phyloP scores from a whole-genome alignment of 352 stramenopile species.

The Globisporangium takayamanum region DNA sequence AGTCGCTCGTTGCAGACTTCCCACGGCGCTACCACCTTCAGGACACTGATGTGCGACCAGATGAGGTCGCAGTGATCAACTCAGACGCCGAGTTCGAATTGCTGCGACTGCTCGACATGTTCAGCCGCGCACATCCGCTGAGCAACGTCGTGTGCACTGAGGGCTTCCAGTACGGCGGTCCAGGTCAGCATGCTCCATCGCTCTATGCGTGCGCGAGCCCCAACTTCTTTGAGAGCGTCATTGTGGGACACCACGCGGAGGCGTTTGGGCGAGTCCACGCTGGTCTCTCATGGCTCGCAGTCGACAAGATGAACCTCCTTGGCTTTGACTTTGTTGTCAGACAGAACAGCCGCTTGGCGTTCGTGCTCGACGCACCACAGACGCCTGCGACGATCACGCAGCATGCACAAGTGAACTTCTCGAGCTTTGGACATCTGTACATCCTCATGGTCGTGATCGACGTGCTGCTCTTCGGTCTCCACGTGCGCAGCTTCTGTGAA shows the following conservation, averaged over 20 bases:
- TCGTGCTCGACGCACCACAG: conserved; percentile 15
- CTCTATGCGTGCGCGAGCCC: conserved; percentile 42
- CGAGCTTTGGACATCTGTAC: conserved; percentile 49
- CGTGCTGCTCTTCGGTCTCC: conserved; percentile 21
- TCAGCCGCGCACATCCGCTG: conserved; percentile 39
- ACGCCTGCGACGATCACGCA: conserved; percentile 19
- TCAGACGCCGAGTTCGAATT: conserved; percentile 49
- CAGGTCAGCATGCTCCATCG: conserved; percentile 15
- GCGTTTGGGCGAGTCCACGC: conserved; percentile 28
- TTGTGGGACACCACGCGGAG: conserved; percentile 33
- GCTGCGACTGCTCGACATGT: conserved; percentile 33
- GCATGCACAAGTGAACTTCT: conserved; percentile 34
- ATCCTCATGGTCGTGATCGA: conserved; percentile 35
- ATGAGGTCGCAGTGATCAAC: conserved; percentile 27
- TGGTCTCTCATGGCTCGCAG: conserved; percentile 31
- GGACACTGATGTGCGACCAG: conserved; percentile 15
- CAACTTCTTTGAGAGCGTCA: conserved; percentile 29
- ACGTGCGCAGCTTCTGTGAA: conserved; percentile 29
- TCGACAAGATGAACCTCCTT: conserved; percentile 44
- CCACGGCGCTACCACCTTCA: conserved; percentile 30
- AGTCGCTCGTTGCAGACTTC: conserved; percentile 49
- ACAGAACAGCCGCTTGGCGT: conserved; percentile 34
- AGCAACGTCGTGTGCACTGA: conserved; percentile 31
- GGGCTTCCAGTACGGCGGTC: conserved; percentile 27
- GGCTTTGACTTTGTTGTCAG: conserved; percentile 44